phyloP scores from a whole-genome alignment of 371 early-diverging fungal species.

The Encephalitozoon cuniculi region DNA sequence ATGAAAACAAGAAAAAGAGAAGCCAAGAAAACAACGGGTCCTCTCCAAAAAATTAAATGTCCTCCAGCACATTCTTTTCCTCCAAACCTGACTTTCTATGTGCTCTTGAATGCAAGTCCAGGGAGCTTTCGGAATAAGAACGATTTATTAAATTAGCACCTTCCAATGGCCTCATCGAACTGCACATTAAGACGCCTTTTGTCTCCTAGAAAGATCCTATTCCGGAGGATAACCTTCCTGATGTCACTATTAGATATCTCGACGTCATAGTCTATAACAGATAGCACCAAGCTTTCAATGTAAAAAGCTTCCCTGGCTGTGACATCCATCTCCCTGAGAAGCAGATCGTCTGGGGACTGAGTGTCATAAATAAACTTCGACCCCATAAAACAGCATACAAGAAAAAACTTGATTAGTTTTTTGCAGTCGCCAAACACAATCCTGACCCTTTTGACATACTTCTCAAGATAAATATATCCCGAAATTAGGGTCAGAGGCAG shows the following conservation, averaged over 20 bases:
- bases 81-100: background rate
- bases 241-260: background rate
- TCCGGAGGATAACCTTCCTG: background rate
- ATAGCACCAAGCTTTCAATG: background rate
- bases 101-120: background rate
- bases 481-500: background rate
- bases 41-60: conserved; percentile 29
- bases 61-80: background rate
- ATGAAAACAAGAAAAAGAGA: conserved; percentile 6
- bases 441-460: background rate
- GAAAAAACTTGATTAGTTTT: background rate
- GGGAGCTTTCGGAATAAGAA: too few relatives aligned
- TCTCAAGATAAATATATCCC: background rate
- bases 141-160: background rate
- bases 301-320: background rate
- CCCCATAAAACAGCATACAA: background rate
- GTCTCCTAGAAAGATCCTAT: background rate
- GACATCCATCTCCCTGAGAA: background rate
- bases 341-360: background rate
- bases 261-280: background rate
- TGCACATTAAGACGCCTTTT: background rate
- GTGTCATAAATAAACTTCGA: background rate
- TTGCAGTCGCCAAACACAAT: background rate
- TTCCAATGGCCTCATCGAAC: background rate
- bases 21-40: background rate